Conservation (phyloP, 2,329 filamentous ascomycete genomes). For the Plenodomus biglobosus region DNA sequence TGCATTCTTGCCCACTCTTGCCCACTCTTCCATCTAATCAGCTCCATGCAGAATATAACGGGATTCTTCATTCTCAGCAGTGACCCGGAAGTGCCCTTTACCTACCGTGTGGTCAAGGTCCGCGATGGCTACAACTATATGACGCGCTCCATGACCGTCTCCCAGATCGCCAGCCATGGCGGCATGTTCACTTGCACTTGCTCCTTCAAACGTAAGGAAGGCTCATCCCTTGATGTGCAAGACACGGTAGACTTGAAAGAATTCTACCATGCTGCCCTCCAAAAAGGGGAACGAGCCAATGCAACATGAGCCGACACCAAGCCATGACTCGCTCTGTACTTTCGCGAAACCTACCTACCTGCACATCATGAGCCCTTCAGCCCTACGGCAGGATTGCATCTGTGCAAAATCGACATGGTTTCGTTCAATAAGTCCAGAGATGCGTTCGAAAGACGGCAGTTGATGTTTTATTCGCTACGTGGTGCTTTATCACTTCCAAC, state of each 20-base stretch:
- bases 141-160: conserved; percentile 55
- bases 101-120: conserved; percentile 54
- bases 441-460: conserved; percentile 41
- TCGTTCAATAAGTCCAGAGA: conserved; percentile 47
- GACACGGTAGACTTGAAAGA: conserved; percentile 39
- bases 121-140: conserved; percentile 56
- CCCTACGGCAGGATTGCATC: conserved; percentile 49
- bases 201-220: conserved; percentile 55
- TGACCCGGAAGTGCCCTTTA: conserved; percentile 51
- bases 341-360: conserved; percentile 34
- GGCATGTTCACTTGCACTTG: conserved; percentile 56
- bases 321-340: conserved; percentile 25
- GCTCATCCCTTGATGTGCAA: conserved; percentile 36
- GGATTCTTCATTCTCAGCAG: conserved; percentile 57
- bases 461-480: conserved; percentile 38
- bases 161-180: conserved; percentile 48
- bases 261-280: conserved; percentile 39
- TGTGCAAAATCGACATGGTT: conserved; percentile 57
- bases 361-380: conserved; percentile 43
- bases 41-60: conserved; percentile 49
- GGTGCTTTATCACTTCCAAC: conserved; percentile 36
- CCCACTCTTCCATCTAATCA: not conserved
- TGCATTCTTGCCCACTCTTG: not conserved
- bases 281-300: conserved; percentile 36
- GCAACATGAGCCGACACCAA: conserved; percentile 23